Base-by-base conservation (phyloP, 2,329 filamentous ascomycete genomes). In the Alternaria angustiovoidea region DNA sequence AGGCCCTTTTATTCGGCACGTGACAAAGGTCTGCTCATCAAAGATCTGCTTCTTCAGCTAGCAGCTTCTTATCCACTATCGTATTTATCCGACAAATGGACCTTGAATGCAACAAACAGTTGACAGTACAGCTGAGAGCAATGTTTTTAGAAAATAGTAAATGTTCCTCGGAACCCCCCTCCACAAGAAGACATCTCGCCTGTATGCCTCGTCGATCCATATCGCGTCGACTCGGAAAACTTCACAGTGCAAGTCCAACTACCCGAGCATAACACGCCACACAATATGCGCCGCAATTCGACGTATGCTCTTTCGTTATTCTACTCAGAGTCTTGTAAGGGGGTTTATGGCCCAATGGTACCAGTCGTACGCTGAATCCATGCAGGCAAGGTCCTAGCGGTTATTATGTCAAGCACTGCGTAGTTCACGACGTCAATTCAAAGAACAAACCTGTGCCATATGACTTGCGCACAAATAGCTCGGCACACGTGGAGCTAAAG, bases 381-480 rank as follows among this genome's bases (percentile, higher is more conserved):
- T 30, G 34, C 49, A 38, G 24, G 36, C 49, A 38, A 41, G 20
- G 49, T 51, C 8, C 3, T 41, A 7, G 49, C 22, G 36, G 32
- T 22, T 41, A 26, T 16, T 28, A 34, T 32, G 5, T 36, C 14
- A 51, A 43, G 30, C 34, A 57, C 34, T 36, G 26, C 34, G 7
- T 38, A 54, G 16, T 24, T n/a, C 39, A 60, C 39, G 41, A 51
- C 41, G 34, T 57, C n/a, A 16, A 16, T n/a, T 51, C 41, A 46
- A 57, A 3, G 14, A 42, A 18, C 6, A 34, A 16, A 30, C 9
- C 6, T 20, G 32, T 47, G 20, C 52, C n/a, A 43, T 36, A 18
- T 38, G 26, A 51, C 39, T 47, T 56, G 36, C 26, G 51, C 52
- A 46, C 18, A 16, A 12, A 36, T 26, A 41, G 7, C 16, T 46